Conservation (phyloP, 2,329 filamentous ascomycete species). For the Cylindrodendrum hubeiense region DNA sequence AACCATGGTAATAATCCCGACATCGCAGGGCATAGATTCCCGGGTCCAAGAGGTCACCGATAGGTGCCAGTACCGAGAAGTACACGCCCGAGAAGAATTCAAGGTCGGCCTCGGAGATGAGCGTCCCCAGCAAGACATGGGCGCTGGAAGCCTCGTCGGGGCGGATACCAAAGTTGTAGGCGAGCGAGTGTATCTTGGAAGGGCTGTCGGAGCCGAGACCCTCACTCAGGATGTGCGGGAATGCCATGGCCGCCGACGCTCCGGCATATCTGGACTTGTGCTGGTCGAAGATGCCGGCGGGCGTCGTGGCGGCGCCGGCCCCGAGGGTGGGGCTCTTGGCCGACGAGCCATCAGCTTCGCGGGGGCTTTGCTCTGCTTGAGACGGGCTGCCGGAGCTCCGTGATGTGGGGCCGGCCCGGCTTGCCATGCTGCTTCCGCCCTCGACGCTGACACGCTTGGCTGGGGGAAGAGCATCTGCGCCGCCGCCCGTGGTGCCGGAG, state of each 20-base stretch:
- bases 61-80: conserved; percentile 34
- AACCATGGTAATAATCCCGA: conserved; percentile 33
- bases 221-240: conserved; percentile 34
- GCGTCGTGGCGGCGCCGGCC: conserved; percentile 9
- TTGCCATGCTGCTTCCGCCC: conserved; percentile 8
- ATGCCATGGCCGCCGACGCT: conserved; percentile 37
- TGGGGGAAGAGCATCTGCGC: conserved; percentile 7
- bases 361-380: conserved; percentile 10
- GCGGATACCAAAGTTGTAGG: conserved; percentile 40
- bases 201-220: conserved; percentile 34
- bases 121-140: conserved; percentile 26
- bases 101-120: conserved; percentile 37
- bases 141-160: conserved; percentile 32
- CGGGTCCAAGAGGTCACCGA: conserved; percentile 30
- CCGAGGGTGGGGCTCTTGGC: conserved; percentile 8
- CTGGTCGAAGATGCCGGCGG: conserved; percentile 35
- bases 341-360: conserved; percentile 25
- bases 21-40: conserved; percentile 30
- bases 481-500: conserved; percentile 3
- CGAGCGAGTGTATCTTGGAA: conserved; percentile 34
- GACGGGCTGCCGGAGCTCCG: conserved; percentile 13
- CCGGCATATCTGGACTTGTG: conserved; percentile 34
- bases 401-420: conserved; percentile 12
- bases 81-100: conserved; percentile 28
- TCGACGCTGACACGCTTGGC: conserved; percentile 24